Conservation (phyloP, 805 yeast species). For the Saccharomycopsis javanensis region DNA sequence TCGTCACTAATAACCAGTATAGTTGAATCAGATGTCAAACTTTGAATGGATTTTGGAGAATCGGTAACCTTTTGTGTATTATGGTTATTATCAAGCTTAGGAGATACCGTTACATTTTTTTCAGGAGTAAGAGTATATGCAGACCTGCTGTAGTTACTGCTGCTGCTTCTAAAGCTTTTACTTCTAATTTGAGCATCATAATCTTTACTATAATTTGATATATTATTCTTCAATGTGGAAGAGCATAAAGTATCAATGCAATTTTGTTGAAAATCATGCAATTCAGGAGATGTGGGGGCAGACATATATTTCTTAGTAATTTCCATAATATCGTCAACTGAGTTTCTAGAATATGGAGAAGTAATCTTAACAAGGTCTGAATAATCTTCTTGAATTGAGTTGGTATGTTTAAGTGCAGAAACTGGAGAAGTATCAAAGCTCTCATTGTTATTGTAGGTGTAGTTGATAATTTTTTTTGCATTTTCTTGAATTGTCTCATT, state of each 20-base stretch:
- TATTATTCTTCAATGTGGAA: neutral
- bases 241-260: neutral
- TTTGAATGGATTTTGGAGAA: slow-evolving; percentile 3
- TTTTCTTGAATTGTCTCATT: neutral
- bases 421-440: neutral
- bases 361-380: neutral
- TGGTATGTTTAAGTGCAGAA: neutral
- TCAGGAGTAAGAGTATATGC: neutral
- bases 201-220: neutral
- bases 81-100: neutral
- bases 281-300: slow-evolving; percentile 13
- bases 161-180: neutral
- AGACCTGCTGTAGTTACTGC: neutral
- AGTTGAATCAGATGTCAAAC: neutral
- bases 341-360: slow-evolving; percentile 3
- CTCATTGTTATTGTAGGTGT: neutral
- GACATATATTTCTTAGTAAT: slow-evolving; percentile 13
- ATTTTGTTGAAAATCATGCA: neutral
- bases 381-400: neutral
- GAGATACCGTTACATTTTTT: neutral
- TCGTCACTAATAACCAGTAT: slow-evolving; percentile 5
- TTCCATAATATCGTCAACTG: slow-evolving; percentile 4
- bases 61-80: neutral
- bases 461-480: neutral
- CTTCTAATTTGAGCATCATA: neutral